Evolutionary conservation across 768 basidiomycete genomes (phyloP).

Genomic region (Lentinus brumalis): DNA sequence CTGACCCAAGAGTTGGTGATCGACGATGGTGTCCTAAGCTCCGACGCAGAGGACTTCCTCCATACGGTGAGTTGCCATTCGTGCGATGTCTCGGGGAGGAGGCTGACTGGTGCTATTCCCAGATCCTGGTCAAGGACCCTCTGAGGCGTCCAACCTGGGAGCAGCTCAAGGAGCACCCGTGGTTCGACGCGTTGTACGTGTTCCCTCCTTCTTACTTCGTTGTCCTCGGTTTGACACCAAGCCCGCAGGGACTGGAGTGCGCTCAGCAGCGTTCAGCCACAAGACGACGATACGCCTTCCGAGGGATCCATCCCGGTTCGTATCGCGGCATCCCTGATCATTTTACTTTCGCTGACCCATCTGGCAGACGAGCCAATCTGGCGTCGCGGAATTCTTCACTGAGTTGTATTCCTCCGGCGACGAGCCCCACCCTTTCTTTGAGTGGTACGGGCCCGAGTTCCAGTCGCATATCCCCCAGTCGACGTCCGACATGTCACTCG

Average conservation of each 20-base stretch:
- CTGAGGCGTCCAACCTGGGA: not conserved
- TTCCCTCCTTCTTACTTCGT: not conserved
- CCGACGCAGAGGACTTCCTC: conserved; percentile 1
- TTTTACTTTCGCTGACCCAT: not conserved
- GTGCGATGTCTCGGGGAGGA: not conserved
- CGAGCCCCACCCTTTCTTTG: not conserved
- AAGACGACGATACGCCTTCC: not conserved
- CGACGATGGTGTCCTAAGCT: not conserved
- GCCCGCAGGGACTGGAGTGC: not conserved
- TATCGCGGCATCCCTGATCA: not conserved
- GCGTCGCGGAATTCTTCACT: not conserved
- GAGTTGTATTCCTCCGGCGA: not conserved
- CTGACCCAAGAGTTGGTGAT: not conserved
- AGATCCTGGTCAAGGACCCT: conserved; percentile 13
- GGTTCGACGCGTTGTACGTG: conserved; percentile 9
- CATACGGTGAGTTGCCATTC: not conserved
- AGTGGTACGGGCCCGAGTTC: not conserved
- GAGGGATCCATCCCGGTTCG: not conserved
- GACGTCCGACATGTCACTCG: not conserved
- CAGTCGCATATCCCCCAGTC: not conserved
- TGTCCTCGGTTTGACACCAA: not conserved
- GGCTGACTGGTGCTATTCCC: no score
- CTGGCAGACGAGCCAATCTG: not conserved
- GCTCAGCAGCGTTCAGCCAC: not conserved
- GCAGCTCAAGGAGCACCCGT: conserved; percentile 9